Evolutionary conservation across 2,329 filamentous ascomycete genomes (phyloP), one percentile per base, ranked within the genome.

Genomic region (Fusarium praegraminearum): DNA sequence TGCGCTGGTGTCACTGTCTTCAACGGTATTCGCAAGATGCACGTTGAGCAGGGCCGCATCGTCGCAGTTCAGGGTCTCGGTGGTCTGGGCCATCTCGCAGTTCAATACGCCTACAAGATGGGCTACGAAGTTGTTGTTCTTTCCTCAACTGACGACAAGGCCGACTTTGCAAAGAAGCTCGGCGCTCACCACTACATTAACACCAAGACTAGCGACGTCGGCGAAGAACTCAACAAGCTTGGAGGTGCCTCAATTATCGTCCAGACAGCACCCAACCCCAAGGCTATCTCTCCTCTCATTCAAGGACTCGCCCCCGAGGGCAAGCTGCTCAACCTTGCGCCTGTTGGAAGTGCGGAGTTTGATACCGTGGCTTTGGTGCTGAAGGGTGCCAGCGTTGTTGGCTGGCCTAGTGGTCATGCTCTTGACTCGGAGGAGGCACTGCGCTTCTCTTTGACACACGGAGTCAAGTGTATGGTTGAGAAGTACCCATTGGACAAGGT

Each of bases 41-140:
- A 81, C 26, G 79, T 89, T 45, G 80, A 83, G 71, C 83, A 85
- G 58, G 87, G 87, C 12, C 81, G 79, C n/a, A 65, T 84, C 1
- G 84, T 89, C 1, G 87, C 86, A 24, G 75, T 89, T 24, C 89
- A 94, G 66, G 93, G 91, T 16, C 83, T 95, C 5, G 89, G 93
- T 52, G 93, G 92, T 3, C 84, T 94, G 1, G 92, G 92, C 3
- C 92, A 95, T 78, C 78, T 95, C 32, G 92, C 91, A 0, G 89
- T 94, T 32, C 91, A 94, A 76, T 94, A 90, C 76, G 91, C 91
- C 7, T 83, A 83, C 51, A 89, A 89, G 79, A 93, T 94, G 91
- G 92, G 92, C 7, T 94, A 91, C 78, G 85, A 87, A 61, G 88
- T 92, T 7, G 88, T 88, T 3, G 92, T 90, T 1, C 84, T 94